Percentiles rank a stretch among this genome's conserved stretches.
These are phyloP conservation scores for Eucalyptus leucophloia DNA, from an alignment of 345 rosid species.

Conservation along the genomic window DNA sequence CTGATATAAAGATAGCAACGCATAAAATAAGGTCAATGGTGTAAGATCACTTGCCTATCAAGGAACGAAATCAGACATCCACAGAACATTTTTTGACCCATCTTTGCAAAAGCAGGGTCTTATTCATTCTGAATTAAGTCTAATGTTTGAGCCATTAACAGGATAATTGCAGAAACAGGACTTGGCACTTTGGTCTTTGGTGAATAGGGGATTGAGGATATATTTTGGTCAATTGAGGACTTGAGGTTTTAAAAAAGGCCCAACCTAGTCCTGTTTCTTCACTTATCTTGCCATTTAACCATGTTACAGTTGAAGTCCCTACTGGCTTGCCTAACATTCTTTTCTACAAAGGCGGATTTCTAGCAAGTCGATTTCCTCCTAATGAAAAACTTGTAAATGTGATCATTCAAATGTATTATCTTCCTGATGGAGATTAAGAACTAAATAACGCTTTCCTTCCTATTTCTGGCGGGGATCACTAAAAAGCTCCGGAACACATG, in stretches of 20 bases:
- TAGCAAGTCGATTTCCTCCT: neutral
- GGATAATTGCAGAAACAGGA: neutral
- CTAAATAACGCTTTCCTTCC: neutral
- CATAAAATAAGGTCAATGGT: neutral
- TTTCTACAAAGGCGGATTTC: neutral
- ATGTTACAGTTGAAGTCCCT: neutral
- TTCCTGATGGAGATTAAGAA: neutral
- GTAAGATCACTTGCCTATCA: neutral
- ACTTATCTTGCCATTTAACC: neutral
- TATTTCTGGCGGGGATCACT: neutral
- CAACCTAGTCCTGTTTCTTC: neutral
- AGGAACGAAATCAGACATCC: neutral
- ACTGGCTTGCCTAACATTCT: neutral
- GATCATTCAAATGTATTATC: neutral
- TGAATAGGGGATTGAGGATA: neutral
- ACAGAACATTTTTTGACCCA: neutral
- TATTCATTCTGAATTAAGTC: neutral
- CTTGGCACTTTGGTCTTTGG: neutral
- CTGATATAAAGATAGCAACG: neutral
- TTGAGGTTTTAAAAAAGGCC: neutral
- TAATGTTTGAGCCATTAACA: neutral
- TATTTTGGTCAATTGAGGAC: neutral
- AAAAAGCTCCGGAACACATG: neutral
- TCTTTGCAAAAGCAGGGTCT: neutral
- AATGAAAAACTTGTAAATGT: neutral